Base-by-base conservation (phyloP, 2,329 filamentous ascomycete species). In the Thyridium curvatum region DNA sequence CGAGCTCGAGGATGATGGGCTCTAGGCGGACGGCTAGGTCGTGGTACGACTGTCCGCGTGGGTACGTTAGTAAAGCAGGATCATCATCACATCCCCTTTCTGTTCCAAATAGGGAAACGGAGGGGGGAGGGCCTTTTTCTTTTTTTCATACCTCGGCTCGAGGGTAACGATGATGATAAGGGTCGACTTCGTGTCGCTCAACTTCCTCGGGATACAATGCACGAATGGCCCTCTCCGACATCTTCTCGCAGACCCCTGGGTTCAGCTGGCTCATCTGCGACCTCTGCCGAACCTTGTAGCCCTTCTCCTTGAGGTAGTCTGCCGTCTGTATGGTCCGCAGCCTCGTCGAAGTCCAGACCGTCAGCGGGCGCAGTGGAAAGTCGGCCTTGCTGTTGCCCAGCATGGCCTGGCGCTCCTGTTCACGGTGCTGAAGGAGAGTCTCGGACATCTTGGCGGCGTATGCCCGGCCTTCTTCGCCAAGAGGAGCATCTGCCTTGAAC, bases 261-360 rank as follows among this genome's bases (percentile, higher is more conserved):
- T 98, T 96, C 54, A 98, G 79, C 64, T 97, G 90, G 55, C 90
- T 94, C 83, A 98, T 89, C 59, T 98, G 91, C 35, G 90, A 91
- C 41, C 93, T 79, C 61, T 97, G 93, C 14, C 87, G 80, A 35
- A 97, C 84, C 51, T 86, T 86, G 66, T 86, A 95, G 2, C 89
- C 90, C 46, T 77, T 75, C 12, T 82, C 75, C 47, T 83, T 79
- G n/a, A 98, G 72, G 48, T 80, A 82, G 37, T 90, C 81, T 2
- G 88, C 82, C 2, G 94, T 98, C 61, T 98, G 88, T 9, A 95
- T 82, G 1, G 93, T 95, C 44, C 91, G 78, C 50, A 89, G 78
- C 34, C 93, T 76, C 0, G 91, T 98, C 4, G 90, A 97, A 2
- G 90, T 95, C 94, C 93, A 98, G 30, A 98, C 82, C 0, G 84